A percentile compares a stretch with the other conserved stretches of the same genome.
Evolutionary conservation across 768 basidiomycete genomes (phyloP).

Genomic region (Pleurotus djamor): DNA sequence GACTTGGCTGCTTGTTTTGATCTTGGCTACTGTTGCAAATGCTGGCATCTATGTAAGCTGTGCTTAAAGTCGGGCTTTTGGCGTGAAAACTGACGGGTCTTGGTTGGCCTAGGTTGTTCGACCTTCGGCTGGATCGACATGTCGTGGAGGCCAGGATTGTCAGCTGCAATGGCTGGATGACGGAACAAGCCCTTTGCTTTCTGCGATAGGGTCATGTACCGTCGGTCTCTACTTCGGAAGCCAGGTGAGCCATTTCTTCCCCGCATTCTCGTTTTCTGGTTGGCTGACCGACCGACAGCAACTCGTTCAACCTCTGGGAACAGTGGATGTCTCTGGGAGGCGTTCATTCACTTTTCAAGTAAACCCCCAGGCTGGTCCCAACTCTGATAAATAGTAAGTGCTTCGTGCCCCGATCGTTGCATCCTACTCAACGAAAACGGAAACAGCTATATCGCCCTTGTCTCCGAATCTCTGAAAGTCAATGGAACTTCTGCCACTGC

Average conservation of each 20-base stretch:
- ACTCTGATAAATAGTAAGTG: constrained; percentile 59
- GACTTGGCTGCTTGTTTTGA: not conserved
- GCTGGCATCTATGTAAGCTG: constrained; percentile 3
- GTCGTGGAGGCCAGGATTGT: constrained; percentile 54
- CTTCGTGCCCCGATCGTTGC: not conserved
- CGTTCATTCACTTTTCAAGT: constrained; percentile 59
- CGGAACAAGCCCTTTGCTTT: constrained; percentile 46
- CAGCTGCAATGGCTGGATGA: constrained; percentile 64
- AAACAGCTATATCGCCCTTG: constrained; percentile 62
- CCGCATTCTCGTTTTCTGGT: not conserved
- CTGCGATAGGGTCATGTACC: constrained; percentile 46
- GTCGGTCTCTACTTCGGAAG: constrained; percentile 61
- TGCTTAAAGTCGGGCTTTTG: not conserved
- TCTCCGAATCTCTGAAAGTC: constrained; percentile 27
- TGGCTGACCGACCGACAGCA: constrained; percentile 28
- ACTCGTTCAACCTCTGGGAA: constrained; percentile 54
- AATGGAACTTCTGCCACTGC: constrained; percentile 23
- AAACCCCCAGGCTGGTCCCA: constrained; percentile 50
- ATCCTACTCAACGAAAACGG: constrained; percentile 8
- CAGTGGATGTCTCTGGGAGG: constrained; percentile 48
- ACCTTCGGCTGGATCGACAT: constrained; percentile 41
- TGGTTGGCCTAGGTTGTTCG: constrained; percentile 39
- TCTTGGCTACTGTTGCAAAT: constrained; percentile 1
- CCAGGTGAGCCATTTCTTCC: constrained; percentile 33
- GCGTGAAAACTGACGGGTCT: not conserved